These are phyloP conservation scores for Ophiostoma angusticollis DNA, from an alignment of 2,329 filamentous ascomycete species.

Conservation along the genomic window DNA sequence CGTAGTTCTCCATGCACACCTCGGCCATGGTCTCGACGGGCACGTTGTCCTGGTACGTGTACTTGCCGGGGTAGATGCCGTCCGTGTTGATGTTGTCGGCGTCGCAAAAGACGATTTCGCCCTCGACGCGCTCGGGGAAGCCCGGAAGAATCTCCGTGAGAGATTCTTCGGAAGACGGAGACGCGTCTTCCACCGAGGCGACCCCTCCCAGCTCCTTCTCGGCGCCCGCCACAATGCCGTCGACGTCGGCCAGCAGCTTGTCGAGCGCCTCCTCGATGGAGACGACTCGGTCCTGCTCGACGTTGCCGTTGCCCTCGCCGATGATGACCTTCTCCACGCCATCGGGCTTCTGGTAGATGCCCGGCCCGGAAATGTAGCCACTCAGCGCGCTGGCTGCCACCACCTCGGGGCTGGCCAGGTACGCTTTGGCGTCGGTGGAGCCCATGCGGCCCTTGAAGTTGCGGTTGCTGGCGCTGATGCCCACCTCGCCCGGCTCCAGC, in stretches of 20 bases:
- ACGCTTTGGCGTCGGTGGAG: constrained; percentile 63
- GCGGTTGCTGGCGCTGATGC: constrained; percentile 71
- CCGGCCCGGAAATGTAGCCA: constrained; percentile 62
- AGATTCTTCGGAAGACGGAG: constrained; percentile 21
- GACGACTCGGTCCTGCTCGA: constrained; percentile 10
- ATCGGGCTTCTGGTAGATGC: constrained; percentile 50
- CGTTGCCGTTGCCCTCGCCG: constrained; percentile 17
- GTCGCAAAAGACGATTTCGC: constrained; percentile 82
- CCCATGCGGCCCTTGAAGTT: constrained; percentile 94
- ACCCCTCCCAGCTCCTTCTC: constrained; percentile 36
- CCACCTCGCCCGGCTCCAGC: constrained; percentile 73
- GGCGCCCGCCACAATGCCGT: constrained; percentile 39
- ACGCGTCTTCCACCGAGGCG: constrained; percentile 19
- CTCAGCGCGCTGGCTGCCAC: constrained; percentile 77
- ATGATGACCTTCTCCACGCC: constrained; percentile 25
- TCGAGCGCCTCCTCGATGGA: constrained; percentile 55
- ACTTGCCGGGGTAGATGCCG: constrained; percentile 63
- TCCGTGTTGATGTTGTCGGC: constrained; percentile 79
- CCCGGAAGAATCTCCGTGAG: constrained; percentile 66
- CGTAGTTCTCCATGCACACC: constrained; percentile 93
- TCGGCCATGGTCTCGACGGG: constrained; percentile 67
- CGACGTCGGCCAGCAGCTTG: constrained; percentile 56
- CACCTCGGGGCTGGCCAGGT: constrained; percentile 79
- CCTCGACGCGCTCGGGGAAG: constrained; percentile 70
- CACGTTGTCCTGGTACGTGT: constrained; percentile 83